These are phyloP conservation scores for Schwanniomyces etchellsii DNA, from an alignment of 1,139 yeast species.

Conservation along the genomic window DNA sequence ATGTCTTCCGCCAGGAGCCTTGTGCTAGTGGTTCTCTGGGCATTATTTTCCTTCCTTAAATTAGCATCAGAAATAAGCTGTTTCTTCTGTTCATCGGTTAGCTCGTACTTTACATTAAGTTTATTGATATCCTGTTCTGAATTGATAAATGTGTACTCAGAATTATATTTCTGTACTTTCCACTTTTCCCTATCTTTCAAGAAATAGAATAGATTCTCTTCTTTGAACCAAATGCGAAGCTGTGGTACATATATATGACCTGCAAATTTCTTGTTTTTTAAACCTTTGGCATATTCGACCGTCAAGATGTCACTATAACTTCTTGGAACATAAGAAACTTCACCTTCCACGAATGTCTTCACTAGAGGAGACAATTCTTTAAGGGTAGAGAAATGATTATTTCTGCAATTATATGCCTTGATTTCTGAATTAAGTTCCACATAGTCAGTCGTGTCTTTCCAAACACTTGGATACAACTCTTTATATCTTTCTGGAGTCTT, in stretches of 20 bases:
- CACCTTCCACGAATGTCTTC: slow-evolving; percentile 28
- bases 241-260: slow-evolving; percentile 25
- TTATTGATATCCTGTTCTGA: slow-evolving; percentile 2
- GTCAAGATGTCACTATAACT: slow-evolving; percentile 20
- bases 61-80: slow-evolving; percentile 10
- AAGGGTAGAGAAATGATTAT: slow-evolving; percentile 34
- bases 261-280: slow-evolving; percentile 20
- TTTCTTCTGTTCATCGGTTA: slow-evolving; percentile 4
- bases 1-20: slow-evolving; percentile 17
- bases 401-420: slow-evolving; percentile 39
- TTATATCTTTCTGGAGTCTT: slow-evolving; percentile 29
- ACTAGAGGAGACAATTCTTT: slow-evolving; percentile 27
- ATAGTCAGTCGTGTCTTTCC: neutral
- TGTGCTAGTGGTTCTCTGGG: slow-evolving; percentile 1
- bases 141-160: slow-evolving; percentile 9
- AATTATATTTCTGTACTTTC: slow-evolving; percentile 22
- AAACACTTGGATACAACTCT: slow-evolving; percentile 8
- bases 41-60: slow-evolving; percentile 7
- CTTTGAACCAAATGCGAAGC: slow-evolving; percentile 25
- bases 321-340: slow-evolving; percentile 27
- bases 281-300: slow-evolving; percentile 25
- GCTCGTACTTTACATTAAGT: slow-evolving; percentile 1
- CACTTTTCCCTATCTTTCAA: slow-evolving; percentile 15
- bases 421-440: slow-evolving; percentile 14
- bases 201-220: slow-evolving; percentile 13